phyloP scores from a whole-genome alignment of 2,329 filamentous ascomycete genomes.

The Colletotrichum magnum region DNA sequence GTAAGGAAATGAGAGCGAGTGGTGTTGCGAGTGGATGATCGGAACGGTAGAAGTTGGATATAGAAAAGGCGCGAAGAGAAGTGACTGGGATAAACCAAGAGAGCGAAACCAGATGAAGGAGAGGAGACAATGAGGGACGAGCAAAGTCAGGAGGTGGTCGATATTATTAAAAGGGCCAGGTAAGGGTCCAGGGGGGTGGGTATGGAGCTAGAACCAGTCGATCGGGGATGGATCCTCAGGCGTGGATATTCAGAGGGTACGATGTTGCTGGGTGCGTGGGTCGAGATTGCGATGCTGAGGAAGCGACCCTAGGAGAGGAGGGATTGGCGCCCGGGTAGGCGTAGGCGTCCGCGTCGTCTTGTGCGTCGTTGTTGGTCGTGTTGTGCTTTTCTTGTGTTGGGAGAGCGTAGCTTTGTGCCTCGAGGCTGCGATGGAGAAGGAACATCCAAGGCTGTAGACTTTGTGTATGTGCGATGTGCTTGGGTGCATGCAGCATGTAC shows the following conservation, averaged over 20 bases:
- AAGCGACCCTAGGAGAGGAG: constrained; percentile 34
- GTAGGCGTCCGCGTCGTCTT: neutral
- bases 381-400: constrained; percentile 16
- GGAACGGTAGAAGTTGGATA: constrained; percentile 38
- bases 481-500: constrained; percentile 26
- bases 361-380: constrained; percentile 27
- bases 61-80: constrained; percentile 36
- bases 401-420: constrained; percentile 11
- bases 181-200: constrained; percentile 41
- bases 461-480: constrained; percentile 22
- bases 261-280: constrained; percentile 38
- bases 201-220: constrained; percentile 43
- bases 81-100: constrained; percentile 41
- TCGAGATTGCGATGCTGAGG: constrained; percentile 40
- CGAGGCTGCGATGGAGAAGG: constrained; percentile 19
- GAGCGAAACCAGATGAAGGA: constrained; percentile 42
- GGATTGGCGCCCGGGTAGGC: constrained; percentile 30
- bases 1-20: constrained; percentile 25
- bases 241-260: constrained; percentile 36
- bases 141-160: constrained; percentile 45
- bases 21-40: constrained; percentile 32
- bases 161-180: constrained; percentile 46
- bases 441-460: constrained; percentile 15
- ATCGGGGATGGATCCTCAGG: constrained; percentile 43
- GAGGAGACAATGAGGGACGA: constrained; percentile 45